phyloP scores from a whole-genome alignment of 1,284 basidiomycete species.

The Cutaneotrichosporon sp. region DNA sequence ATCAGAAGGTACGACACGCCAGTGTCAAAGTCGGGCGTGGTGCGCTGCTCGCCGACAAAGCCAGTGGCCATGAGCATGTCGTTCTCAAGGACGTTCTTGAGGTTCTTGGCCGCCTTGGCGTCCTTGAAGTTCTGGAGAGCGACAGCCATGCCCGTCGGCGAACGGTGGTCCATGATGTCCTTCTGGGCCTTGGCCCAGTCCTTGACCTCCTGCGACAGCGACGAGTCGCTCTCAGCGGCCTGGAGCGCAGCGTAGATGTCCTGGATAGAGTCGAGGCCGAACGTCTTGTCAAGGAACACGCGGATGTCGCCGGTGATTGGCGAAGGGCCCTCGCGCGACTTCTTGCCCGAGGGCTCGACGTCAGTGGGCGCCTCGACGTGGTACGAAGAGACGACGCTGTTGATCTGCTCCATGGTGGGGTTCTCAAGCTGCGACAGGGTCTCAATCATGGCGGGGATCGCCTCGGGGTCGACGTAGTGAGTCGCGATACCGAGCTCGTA shows the following conservation, averaged over 20 bases:
- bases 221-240: slow-evolving; percentile 39
- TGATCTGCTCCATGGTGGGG: slow-evolving; percentile 23
- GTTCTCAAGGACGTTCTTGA: slow-evolving; percentile 69
- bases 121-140: slow-evolving; percentile 69
- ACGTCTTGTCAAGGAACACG: slow-evolving; percentile 69
- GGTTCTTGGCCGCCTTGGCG: slow-evolving; percentile 57
- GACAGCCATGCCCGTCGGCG: slow-evolving; percentile 85
- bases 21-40: slow-evolving; percentile 71
- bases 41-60: slow-evolving; percentile 50
- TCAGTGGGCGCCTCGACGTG: slow-evolving; percentile 38
- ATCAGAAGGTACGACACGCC: slow-evolving; percentile 73
- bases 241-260: slow-evolving; percentile 62
- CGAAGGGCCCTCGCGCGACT: slow-evolving; percentile 55
- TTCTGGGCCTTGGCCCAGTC: slow-evolving; percentile 71
- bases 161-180: slow-evolving; percentile 60
- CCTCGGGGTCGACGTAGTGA: slow-evolving; percentile 74
- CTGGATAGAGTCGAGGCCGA: slow-evolving; percentile 64
- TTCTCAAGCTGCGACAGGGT: slow-evolving; percentile 44
- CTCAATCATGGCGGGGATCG: slow-evolving; percentile 59
- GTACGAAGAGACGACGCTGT: slow-evolving; percentile 26
- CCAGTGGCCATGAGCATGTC: slow-evolving; percentile 38
- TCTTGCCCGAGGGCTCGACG: slow-evolving; percentile 59
- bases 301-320: slow-evolving; percentile 62
- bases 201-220: slow-evolving; percentile 53
- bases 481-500: slow-evolving; percentile 88